Evolutionary conservation across 768 basidiomycete species (phyloP).

Genomic region (Dioszegia aurantiaca): DNA sequence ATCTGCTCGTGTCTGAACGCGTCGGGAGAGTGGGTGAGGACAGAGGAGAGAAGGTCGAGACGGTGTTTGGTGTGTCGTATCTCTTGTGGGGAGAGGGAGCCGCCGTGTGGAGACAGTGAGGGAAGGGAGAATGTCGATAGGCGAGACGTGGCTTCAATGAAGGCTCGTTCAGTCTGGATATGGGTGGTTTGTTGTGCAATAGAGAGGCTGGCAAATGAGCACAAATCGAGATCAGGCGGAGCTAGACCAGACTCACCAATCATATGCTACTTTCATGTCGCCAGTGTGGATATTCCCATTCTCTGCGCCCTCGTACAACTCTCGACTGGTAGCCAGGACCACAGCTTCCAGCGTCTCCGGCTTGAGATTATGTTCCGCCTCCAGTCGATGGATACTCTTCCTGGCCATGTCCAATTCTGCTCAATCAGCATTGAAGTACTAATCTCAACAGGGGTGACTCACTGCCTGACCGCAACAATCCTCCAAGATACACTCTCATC

Average conservation of each 20-base stretch:
- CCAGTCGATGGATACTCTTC: slow-evolving; percentile 59
- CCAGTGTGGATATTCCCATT: slow-evolving; percentile 88
- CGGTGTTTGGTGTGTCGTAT: slow-evolving; percentile 88
- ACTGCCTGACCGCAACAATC: slow-evolving; percentile 83
- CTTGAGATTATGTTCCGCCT: slow-evolving; percentile 58
- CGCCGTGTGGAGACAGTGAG: slow-evolving; percentile 63
- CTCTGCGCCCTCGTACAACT: slow-evolving; percentile 92
- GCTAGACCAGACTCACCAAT: slow-evolving; percentile 79
- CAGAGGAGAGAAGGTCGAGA: slow-evolving; percentile 77
- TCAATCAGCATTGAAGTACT: neutral
- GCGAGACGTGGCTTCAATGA: slow-evolving; percentile 95
- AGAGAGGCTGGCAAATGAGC: slow-evolving; percentile 60
- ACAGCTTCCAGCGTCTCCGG: slow-evolving; percentile 66
- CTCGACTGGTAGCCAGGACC: slow-evolving; percentile 73
- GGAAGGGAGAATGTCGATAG: slow-evolving; percentile 84
- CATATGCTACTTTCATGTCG: slow-evolving; percentile 95
- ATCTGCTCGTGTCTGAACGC: slow-evolving; percentile 91
- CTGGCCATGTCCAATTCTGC: slow-evolving; percentile 55
- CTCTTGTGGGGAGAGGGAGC: slow-evolving; percentile 79
- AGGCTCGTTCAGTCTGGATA: slow-evolving; percentile 72
- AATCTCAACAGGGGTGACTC: slow-evolving; percentile 55
- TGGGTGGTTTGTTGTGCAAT: slow-evolving; percentile 67
- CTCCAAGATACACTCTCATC: slow-evolving; percentile 76
- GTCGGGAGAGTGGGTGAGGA: slow-evolving; percentile 77
- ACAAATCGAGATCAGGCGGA: neutral